Evolutionary conservation across 2,329 filamentous ascomycete genomes (phyloP).

Genomic region (Paracorniculantispora psalliotae): DNA sequence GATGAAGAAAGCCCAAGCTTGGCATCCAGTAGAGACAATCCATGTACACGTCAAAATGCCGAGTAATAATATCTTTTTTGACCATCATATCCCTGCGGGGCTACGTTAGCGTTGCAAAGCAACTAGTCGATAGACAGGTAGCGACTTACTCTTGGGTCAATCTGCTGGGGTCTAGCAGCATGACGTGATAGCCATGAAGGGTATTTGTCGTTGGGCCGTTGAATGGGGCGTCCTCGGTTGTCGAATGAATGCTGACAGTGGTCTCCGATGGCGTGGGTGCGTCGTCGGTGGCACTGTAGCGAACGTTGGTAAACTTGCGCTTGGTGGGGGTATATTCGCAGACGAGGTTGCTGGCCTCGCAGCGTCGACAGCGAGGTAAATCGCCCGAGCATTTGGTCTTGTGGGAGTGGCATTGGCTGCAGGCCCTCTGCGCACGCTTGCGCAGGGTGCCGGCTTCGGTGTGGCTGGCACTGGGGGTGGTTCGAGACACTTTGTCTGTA

Average conservation of each 20-base stretch:
- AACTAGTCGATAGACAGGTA: not conserved
- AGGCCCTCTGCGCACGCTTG: slow-evolving; percentile 39
- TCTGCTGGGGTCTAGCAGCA: slow-evolving; percentile 21
- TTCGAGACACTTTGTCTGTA: slow-evolving; percentile 30
- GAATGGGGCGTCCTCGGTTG: slow-evolving; percentile 8
- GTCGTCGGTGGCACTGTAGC: slow-evolving; percentile 17
- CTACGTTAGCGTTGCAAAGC: not conserved
- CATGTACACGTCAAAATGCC: slow-evolving; percentile 36
- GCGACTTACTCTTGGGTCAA: slow-evolving; percentile 26
- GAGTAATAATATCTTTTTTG: slow-evolving; percentile 30
- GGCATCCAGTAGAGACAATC: slow-evolving; percentile 34
- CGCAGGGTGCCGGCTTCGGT: slow-evolving; percentile 39
- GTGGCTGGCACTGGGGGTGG: slow-evolving; percentile 35
- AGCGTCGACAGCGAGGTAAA: slow-evolving; percentile 34
- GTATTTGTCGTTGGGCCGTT: slow-evolving; percentile 18
- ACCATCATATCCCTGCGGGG: slow-evolving; percentile 27
- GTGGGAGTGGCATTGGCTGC: slow-evolving; percentile 36
- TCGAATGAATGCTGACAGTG: not conserved
- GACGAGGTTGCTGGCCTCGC: slow-evolving; percentile 27
- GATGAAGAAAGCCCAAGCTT: slow-evolving; percentile 35
- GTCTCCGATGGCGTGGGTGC: not conserved
- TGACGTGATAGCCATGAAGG: slow-evolving; percentile 16
- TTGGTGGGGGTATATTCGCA: slow-evolving; percentile 38
- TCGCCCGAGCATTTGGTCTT: slow-evolving; percentile 41
- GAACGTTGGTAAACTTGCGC: slow-evolving; percentile 33